phyloP scores from a whole-genome alignment of 257 asterid species.

The Schizonepeta tenuifolia region DNA sequence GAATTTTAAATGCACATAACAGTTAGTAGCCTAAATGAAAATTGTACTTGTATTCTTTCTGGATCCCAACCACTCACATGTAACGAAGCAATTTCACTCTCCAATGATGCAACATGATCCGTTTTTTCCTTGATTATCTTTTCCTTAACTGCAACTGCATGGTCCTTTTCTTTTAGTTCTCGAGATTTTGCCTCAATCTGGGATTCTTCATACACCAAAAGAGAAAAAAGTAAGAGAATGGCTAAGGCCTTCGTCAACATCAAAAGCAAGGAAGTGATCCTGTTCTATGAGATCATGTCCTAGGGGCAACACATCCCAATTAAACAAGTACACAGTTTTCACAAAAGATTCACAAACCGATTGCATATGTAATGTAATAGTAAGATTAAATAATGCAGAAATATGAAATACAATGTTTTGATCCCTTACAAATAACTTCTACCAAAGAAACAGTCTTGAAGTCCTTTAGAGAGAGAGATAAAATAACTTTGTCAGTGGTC shows the following conservation, averaged over 20 bases:
- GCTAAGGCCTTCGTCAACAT: slow-evolving; percentile 13
- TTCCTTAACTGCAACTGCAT: slow-evolving; percentile 65
- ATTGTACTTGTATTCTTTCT: slow-evolving; percentile 1
- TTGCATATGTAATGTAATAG: neutral
- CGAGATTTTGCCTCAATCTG: slow-evolving; percentile 62
- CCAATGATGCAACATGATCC: slow-evolving; percentile 59
- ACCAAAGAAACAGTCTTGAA: slow-evolving; percentile 4
- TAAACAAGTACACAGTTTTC: slow-evolving; percentile 15
- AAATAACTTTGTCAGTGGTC: neutral
- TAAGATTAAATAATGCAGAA: neutral
- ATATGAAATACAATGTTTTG: neutral
- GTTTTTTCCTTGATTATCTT: slow-evolving; percentile 65
- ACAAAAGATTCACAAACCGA: slow-evolving; percentile 21
- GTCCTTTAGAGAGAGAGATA: neutral
- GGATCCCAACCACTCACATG: slow-evolving; percentile 56
- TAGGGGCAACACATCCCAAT: neutral
- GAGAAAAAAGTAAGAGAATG: slow-evolving; percentile 27
- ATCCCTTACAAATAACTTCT: neutral
- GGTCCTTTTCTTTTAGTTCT: slow-evolving; percentile 70
- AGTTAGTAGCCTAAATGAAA: slow-evolving; percentile 16
- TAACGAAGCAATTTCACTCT: slow-evolving; percentile 69
- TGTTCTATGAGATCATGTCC: neutral
- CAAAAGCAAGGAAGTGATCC: slow-evolving; percentile 13
- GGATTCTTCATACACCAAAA: slow-evolving; percentile 53
- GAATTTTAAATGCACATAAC: slow-evolving; percentile 21